Conservation (phyloP, 1,284 basidiomycete genomes). For the Pseudozyma pruni region DNA sequence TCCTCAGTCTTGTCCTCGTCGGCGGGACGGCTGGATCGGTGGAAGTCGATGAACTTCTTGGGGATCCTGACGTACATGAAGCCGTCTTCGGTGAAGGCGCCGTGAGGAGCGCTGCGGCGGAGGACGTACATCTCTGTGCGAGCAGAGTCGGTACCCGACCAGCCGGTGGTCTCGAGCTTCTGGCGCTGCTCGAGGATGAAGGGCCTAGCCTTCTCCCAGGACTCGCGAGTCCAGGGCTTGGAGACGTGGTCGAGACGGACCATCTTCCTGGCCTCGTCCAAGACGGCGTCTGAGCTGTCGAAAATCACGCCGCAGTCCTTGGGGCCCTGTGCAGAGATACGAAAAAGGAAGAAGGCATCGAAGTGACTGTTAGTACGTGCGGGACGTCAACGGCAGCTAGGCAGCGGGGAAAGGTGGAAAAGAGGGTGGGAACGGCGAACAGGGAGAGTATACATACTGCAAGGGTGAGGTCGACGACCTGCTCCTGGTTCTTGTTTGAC, state of each 20-base stretch:
- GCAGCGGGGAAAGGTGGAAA: neutral
- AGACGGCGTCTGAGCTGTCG: slow-evolving; percentile 53
- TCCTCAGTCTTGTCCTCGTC: slow-evolving; percentile 48
- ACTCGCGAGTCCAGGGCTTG: slow-evolving; percentile 64
- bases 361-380: neutral
- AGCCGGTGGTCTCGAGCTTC: slow-evolving; percentile 61
- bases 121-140: slow-evolving; percentile 64
- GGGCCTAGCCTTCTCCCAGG: slow-evolving; percentile 63
- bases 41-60: slow-evolving; percentile 65
- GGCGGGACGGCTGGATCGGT: slow-evolving; percentile 47
- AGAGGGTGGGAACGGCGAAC: neutral
- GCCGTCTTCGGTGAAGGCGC: slow-evolving; percentile 62
- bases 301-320: slow-evolving; percentile 60
- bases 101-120: slow-evolving; percentile 56
- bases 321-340: slow-evolving; percentile 37
- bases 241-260: slow-evolving; percentile 58
- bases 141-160: slow-evolving; percentile 51
- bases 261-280: slow-evolving; percentile 55
- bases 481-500: slow-evolving; percentile 52
- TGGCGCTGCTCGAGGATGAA: slow-evolving; percentile 65
- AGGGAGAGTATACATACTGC: slow-evolving; percentile 35
- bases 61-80: slow-evolving; percentile 63
- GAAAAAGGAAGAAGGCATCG: neutral
- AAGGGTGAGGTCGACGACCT: slow-evolving; percentile 42
- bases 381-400: neutral